phyloP scores from a whole-genome alignment of 805 yeast genomes.

The Saccharomycopsis javanensis region DNA sequence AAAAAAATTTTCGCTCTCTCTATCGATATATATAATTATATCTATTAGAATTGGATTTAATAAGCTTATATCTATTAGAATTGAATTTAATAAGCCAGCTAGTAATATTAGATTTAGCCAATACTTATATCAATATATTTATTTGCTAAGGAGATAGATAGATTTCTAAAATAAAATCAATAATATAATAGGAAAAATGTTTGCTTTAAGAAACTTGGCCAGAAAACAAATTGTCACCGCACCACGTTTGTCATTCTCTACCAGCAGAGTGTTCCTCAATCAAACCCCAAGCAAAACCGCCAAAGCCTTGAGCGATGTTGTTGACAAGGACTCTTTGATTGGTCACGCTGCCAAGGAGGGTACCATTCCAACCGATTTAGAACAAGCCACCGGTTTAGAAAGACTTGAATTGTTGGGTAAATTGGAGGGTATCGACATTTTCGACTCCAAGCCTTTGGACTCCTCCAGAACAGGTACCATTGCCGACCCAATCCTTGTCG shows the following conservation, averaged over 20 bases:
- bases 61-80: too few relatives aligned
- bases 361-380: slow-evolving; percentile 83
- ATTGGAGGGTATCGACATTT: slow-evolving; percentile 89
- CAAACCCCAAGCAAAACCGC: slow-evolving; percentile 47
- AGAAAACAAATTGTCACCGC: slow-evolving; percentile 1
- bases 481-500: slow-evolving; percentile 79
- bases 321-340: slow-evolving; percentile 64
- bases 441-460: slow-evolving; percentile 82
- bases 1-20: background rate
- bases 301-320: slow-evolving; percentile 60
- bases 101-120: too few relatives aligned
- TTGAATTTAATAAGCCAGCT: too few relatives aligned
- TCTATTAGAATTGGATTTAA: too few relatives aligned
- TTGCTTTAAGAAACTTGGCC: slow-evolving; percentile 13
- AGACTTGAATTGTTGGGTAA: slow-evolving; percentile 92
- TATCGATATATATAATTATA: too few relatives aligned
- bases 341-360: slow-evolving; percentile 88
- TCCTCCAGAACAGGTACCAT: slow-evolving; percentile 85
- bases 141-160: too few relatives aligned
- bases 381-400: slow-evolving; percentile 97
- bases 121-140: too few relatives aligned
- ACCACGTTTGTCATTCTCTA: slow-evolving; percentile 20
- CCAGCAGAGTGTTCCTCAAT: slow-evolving; percentile 26
- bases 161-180: too few relatives aligned
- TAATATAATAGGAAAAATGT: slow-evolving; percentile 12